A percentile compares a stretch with the other conserved stretches of the same genome.
Conservation (phyloP, 805 yeast genomes). For the Yamadazyma insecticola region DNA sequence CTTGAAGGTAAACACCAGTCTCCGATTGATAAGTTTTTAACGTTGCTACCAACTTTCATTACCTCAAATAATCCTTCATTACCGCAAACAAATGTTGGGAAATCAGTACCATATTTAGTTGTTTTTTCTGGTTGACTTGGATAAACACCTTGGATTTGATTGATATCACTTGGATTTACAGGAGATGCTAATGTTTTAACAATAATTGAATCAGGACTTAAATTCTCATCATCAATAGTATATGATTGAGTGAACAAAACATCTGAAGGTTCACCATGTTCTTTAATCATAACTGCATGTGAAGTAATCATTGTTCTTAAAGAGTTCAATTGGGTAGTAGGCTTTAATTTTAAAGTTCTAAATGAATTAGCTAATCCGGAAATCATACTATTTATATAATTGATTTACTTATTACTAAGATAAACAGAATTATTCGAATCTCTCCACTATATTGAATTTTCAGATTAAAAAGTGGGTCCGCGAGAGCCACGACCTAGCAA, state of each 20-base stretch:
- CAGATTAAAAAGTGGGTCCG: too few species aligned
- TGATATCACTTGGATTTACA: slow-evolving; percentile 41
- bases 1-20: slow-evolving; percentile 84
- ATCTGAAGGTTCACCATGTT: slow-evolving; percentile 64
- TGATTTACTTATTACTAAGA: too few species aligned
- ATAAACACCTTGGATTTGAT: slow-evolving; percentile 44
- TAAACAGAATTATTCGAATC: too few species aligned
- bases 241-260: slow-evolving; percentile 50
- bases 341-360: too few species aligned
- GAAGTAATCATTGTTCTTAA: slow-evolving; percentile 42
- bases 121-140: slow-evolving; percentile 47
- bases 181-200: slow-evolving; percentile 39
- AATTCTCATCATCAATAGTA: slow-evolving; percentile 43
- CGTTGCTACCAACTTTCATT: slow-evolving; percentile 61
- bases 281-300: slow-evolving; percentile 61
- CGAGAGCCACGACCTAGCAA: too few species aligned
- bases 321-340: slow-evolving; percentile 1
- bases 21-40: slow-evolving; percentile 49
- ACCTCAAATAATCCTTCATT: slow-evolving; percentile 91
- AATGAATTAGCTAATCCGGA: too few species aligned
- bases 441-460: too few species aligned
- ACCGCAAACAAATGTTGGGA: slow-evolving; percentile 80
- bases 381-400: too few species aligned
- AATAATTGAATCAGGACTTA: slow-evolving; percentile 29
- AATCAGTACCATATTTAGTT: slow-evolving; percentile 47